Evolutionary conservation across 768 basidiomycete genomes (phyloP).

Genomic region (Pholiota microspora): DNA sequence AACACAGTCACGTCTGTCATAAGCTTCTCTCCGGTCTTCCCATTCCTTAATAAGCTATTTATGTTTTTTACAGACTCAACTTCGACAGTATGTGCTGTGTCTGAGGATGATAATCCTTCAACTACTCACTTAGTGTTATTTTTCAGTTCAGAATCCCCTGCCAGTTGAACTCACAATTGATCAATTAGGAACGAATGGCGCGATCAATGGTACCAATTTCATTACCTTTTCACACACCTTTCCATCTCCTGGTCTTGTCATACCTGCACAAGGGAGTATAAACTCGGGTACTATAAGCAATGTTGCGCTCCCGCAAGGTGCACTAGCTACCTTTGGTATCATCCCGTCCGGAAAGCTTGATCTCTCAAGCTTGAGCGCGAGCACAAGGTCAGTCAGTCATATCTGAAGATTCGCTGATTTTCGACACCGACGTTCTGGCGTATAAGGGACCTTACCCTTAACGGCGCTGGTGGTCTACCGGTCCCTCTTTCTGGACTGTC

Average conservation of each 20-base stretch:
- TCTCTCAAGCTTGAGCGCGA: background rate
- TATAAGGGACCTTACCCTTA: too few relatives aligned
- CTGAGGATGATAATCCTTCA: too few relatives aligned
- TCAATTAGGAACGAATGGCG: slow-evolving; percentile 38
- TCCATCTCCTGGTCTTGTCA: background rate
- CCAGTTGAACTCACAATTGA: slow-evolving; percentile 45
- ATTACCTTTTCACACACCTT: slow-evolving; percentile 35
- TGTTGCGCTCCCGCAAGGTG: background rate
- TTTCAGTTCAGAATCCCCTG: slow-evolving; percentile 40
- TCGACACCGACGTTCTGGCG: too few relatives aligned
- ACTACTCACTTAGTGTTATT: background rate
- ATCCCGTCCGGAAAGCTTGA: background rate
- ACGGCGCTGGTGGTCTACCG: too few relatives aligned
- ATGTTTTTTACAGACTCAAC: slow-evolving; percentile 18
- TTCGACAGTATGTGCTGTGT: slow-evolving; percentile 29
- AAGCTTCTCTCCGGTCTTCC: too few relatives aligned
- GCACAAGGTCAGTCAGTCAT: background rate
- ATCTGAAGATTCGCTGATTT: too few relatives aligned
- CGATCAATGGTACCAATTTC: slow-evolving; percentile 51
- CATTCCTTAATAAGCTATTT: too few relatives aligned
- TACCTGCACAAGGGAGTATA: background rate
- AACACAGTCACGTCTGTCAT: too few relatives aligned
- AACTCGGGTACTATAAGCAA: background rate
- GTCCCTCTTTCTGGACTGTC: too few relatives aligned
- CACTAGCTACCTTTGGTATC: background rate